Conservation (phyloP, 345 rosid genomes). For the Acer saccharum region DNA sequence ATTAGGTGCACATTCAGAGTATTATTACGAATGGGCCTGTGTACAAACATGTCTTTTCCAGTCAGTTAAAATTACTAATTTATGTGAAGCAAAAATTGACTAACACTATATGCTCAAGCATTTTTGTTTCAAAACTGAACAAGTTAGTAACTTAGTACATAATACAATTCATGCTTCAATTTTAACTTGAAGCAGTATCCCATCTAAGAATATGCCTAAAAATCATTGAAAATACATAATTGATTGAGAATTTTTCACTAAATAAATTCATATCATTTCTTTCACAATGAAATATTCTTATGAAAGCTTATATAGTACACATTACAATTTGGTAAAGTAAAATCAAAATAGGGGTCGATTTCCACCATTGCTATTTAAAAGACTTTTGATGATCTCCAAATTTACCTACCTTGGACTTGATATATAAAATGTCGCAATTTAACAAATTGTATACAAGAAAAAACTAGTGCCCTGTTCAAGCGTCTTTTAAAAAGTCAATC, state of each 20-base stretch:
- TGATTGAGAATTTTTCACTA: neutral
- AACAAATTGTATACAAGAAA: neutral
- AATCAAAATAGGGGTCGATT: neutral
- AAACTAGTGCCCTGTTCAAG: neutral
- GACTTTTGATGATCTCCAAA: neutral
- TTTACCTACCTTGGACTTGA: neutral
- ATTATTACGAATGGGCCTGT: neutral
- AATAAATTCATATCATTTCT: neutral
- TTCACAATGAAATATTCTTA: neutral
- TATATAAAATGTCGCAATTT: neutral
- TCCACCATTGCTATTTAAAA: neutral
- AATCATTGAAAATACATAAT: neutral
- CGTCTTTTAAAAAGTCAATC: neutral
- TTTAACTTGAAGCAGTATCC: no score
- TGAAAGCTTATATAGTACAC: neutral
- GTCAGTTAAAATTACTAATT: neutral
- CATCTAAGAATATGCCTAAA: neutral
- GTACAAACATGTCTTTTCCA: neutral
- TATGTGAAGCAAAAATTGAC: neutral
- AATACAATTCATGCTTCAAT: neutral
- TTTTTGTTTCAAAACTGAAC: neutral
- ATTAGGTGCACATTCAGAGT: neutral
- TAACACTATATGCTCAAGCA: neutral
- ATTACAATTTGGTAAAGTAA: neutral
- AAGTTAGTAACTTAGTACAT: neutral